These are phyloP conservation scores for Salix udensis DNA, from an alignment of 345 rosid genomes.

Conservation along the genomic window DNA sequence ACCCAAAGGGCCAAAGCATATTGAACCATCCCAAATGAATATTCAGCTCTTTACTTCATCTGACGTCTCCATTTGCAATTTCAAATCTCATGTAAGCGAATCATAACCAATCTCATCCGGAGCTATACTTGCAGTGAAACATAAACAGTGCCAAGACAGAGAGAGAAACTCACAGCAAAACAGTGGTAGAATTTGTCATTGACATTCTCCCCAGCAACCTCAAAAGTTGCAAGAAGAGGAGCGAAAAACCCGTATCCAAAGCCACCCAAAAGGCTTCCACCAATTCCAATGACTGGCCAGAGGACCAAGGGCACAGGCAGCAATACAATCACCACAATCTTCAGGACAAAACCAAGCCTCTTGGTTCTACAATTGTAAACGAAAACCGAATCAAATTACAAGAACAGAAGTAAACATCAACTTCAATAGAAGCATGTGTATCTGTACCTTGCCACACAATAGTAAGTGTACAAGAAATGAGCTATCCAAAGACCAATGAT, in stretches of 20 bases:
- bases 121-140: neutral
- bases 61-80: too few relatives aligned
- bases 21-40: too few relatives aligned
- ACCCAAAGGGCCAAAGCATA: too few relatives aligned
- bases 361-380: conserved; percentile 42
- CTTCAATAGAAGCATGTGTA: neutral
- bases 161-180: conserved; percentile 45
- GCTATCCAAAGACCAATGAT: conserved; percentile 78
- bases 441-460: conserved; percentile 60
- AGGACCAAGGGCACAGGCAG: conserved; percentile 66
- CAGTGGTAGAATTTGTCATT: conserved; percentile 69
- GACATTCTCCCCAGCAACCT: conserved; percentile 59
- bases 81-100: too few relatives aligned
- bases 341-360: conserved; percentile 66
- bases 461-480: conserved; percentile 72
- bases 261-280: conserved; percentile 68
- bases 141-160: neutral
- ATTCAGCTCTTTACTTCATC: too few relatives aligned
- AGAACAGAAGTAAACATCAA: neutral
- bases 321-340: conserved; percentile 46
- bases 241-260: conserved; percentile 69
- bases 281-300: conserved; percentile 63
- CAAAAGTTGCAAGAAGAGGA: conserved; percentile 76
- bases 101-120: neutral
- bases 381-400: neutral